Evolutionary conservation across 2,329 filamentous ascomycete species (phyloP).

Genomic region (Zymoseptoria tritici): DNA sequence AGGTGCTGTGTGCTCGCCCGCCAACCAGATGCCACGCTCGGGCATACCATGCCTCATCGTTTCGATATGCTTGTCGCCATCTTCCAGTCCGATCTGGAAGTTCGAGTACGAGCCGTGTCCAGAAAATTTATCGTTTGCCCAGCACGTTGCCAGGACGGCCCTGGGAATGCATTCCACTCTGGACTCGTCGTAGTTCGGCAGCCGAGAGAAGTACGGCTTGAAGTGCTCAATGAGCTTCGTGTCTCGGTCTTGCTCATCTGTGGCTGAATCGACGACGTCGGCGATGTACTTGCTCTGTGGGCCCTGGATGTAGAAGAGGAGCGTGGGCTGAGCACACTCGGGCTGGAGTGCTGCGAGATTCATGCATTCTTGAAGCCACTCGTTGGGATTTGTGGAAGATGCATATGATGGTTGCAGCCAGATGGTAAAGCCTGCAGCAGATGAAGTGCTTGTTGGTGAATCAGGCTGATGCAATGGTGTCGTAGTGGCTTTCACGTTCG

Average conservation of each 20-base stretch:
- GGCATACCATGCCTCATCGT: slow-evolving; percentile 49
- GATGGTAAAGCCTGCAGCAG: slow-evolving; percentile 59
- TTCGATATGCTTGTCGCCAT: slow-evolving; percentile 66
- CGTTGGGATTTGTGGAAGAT: slow-evolving; percentile 49
- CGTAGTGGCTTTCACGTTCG: slow-evolving; percentile 34
- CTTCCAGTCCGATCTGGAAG: slow-evolving; percentile 67
- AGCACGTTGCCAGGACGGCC: slow-evolving; percentile 62
- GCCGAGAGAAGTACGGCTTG: slow-evolving; percentile 65
- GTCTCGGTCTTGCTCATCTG: slow-evolving; percentile 43
- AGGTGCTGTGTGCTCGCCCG: slow-evolving; percentile 83
- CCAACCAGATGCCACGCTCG: slow-evolving; percentile 69
- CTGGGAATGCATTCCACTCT: slow-evolving; percentile 54
- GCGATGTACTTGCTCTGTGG: slow-evolving; percentile 52
- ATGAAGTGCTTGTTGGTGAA: background rate
- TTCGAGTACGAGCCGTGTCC: slow-evolving; percentile 80
- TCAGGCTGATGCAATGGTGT: slow-evolving; percentile 28
- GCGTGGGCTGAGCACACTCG: slow-evolving; percentile 61
- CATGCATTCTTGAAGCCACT: slow-evolving; percentile 58
- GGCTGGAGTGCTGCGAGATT: slow-evolving; percentile 63
- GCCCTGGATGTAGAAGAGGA: slow-evolving; percentile 76
- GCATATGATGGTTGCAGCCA: slow-evolving; percentile 68
- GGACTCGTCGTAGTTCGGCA: slow-evolving; percentile 57
- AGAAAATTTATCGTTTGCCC: slow-evolving; percentile 70
- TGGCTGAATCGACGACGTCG: slow-evolving; percentile 17
- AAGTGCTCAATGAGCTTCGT: slow-evolving; percentile 59